phyloP scores from a whole-genome alignment of 306 rosid genomes.

The Prunus kanzakura region DNA sequence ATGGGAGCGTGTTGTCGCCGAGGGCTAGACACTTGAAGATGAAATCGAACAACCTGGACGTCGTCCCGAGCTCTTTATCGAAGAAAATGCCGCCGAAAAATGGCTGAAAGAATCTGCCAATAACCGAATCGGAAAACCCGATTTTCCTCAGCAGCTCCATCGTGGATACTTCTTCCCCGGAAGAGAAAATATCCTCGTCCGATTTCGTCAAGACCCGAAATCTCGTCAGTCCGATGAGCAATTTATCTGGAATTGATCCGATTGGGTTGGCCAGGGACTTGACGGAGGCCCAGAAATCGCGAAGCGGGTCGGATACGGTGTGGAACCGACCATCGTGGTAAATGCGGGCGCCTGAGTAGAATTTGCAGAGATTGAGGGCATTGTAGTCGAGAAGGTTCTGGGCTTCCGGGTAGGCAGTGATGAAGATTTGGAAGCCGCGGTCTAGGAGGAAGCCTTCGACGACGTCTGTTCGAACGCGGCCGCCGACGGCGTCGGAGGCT shows the following conservation, averaged over 20 bases:
- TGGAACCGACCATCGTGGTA: constrained; percentile 62
- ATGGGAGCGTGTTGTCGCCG: constrained; percentile 82
- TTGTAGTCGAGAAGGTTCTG: constrained; percentile 61
- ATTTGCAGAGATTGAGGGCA: constrained; percentile 52
- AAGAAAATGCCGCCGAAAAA: constrained; percentile 89
- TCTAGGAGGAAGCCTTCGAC: constrained; percentile 78
- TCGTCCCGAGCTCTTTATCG: constrained; percentile 55
- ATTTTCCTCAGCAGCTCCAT: constrained; percentile 41
- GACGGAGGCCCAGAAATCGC: constrained; percentile 59
- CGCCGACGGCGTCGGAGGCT: constrained; percentile 70
- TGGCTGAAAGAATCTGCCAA: constrained; percentile 63
- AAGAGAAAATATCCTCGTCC: constrained; percentile 43
- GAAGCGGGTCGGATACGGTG: constrained; percentile 79
- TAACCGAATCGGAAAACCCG: constrained; percentile 71
- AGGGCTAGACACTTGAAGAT: constrained; percentile 88
- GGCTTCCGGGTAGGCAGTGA: constrained; percentile 88
- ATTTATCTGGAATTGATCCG: constrained; percentile 62
- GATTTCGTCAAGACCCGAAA: constrained; percentile 49
- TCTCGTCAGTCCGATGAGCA: constrained; percentile 55
- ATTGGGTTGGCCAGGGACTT: constrained; percentile 64
- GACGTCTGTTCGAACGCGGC: constrained; percentile 74
- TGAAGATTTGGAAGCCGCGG: constrained; percentile 93
- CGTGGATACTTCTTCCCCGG: constrained; percentile 47
- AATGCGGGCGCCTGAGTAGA: constrained; percentile 71
- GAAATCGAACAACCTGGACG: constrained; percentile 75